A percentile compares a stretch with the other conserved stretches of the same genome.
Evolutionary conservation across 2,329 filamentous ascomycete species (phyloP).

Genomic region (Alternaria sp.): DNA sequence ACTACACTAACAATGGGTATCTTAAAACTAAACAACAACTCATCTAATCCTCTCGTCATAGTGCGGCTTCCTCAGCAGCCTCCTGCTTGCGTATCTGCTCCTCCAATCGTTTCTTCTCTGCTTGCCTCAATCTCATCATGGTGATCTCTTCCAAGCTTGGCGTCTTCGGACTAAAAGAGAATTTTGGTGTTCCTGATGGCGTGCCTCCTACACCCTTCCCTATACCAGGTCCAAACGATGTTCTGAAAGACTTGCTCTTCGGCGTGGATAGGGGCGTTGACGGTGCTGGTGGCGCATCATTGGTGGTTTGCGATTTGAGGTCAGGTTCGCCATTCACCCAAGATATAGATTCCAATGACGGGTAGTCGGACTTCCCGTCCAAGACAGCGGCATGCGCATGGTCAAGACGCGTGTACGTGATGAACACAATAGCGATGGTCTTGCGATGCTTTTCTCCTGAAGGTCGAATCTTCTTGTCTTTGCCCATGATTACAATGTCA

Average conservation of each 20-base stretch:
- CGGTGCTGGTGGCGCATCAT: slow-evolving; percentile 19
- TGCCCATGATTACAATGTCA: slow-evolving; percentile 63
- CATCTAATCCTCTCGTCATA: not conserved
- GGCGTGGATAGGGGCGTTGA: slow-evolving; percentile 42
- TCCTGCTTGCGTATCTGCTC: slow-evolving; percentile 55
- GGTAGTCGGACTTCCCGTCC: slow-evolving; percentile 60
- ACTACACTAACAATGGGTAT: slow-evolving; percentile 10
- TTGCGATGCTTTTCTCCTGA: slow-evolving; percentile 61
- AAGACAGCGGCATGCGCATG: slow-evolving; percentile 65
- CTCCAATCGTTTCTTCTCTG: slow-evolving; percentile 55
- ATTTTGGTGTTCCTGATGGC: slow-evolving; percentile 49
- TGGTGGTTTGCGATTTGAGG: too few relatives aligned
- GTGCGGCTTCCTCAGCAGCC: slow-evolving; percentile 35
- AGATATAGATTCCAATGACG: slow-evolving; percentile 59
- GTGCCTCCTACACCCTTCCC: slow-evolving; percentile 28
- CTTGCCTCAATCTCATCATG: slow-evolving; percentile 56
- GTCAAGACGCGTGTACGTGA: slow-evolving; percentile 66
- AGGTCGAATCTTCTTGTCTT: slow-evolving; percentile 62
- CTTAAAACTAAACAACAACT: not conserved
- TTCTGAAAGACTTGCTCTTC: slow-evolving; percentile 34
- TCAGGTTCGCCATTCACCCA: too few relatives aligned
- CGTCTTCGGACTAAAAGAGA: slow-evolving; percentile 52
- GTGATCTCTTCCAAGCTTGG: slow-evolving; percentile 53
- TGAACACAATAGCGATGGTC: slow-evolving; percentile 60
- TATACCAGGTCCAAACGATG: slow-evolving; percentile 35